These are phyloP conservation scores for Aspergillus ustus DNA, from an alignment of 2,329 filamentous ascomycete genomes.

Conservation along the genomic window DNA sequence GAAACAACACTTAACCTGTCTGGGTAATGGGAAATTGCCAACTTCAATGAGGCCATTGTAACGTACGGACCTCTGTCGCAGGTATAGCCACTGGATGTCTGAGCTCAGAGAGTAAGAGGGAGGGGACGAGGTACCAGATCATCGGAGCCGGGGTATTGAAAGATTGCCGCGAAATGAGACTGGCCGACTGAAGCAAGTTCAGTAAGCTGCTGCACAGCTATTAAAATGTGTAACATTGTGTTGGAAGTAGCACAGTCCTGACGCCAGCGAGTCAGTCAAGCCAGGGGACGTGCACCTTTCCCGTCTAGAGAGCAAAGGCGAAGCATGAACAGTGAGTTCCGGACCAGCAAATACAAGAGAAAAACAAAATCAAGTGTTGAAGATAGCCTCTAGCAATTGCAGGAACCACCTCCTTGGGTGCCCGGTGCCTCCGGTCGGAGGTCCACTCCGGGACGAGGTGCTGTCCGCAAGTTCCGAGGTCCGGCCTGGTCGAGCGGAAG, in stretches of 20 bases:
- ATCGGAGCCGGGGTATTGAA: slow-evolving; percentile 10
- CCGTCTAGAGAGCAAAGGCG: slow-evolving; percentile 25
- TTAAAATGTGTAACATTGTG: slow-evolving; percentile 23
- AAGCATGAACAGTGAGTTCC: slow-evolving; percentile 15
- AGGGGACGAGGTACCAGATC: slow-evolving; percentile 15
- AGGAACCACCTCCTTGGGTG: slow-evolving; percentile 63
- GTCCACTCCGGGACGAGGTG: slow-evolving; percentile 68
- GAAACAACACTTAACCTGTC: slow-evolving; percentile 33
- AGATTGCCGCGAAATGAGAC: slow-evolving; percentile 5
- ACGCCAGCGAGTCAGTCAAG: slow-evolving; percentile 16
- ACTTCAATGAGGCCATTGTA: slow-evolving; percentile 31
- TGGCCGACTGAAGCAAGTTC: slow-evolving; percentile 15
- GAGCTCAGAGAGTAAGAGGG: slow-evolving; percentile 18
- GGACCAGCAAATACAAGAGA: slow-evolving; percentile 14
- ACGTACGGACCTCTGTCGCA: slow-evolving; percentile 19
- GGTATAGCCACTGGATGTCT: slow-evolving; percentile 18
- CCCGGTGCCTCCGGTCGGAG: slow-evolving; percentile 65
- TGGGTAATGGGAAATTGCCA: slow-evolving; percentile 36
- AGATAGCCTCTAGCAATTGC: slow-evolving; percentile 61
- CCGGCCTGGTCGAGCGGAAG: slow-evolving; percentile 93
- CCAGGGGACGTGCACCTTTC: slow-evolving; percentile 20
- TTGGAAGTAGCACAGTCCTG: slow-evolving; percentile 16
- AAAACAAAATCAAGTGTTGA: slow-evolving; percentile 6
- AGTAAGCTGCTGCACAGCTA: slow-evolving; percentile 19
- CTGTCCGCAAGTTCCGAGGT: slow-evolving; percentile 78